These are phyloP conservation scores for Astrothelium subdiscretum DNA, from an alignment of 495 filamentous ascomycete genomes.

Conservation along the genomic window DNA sequence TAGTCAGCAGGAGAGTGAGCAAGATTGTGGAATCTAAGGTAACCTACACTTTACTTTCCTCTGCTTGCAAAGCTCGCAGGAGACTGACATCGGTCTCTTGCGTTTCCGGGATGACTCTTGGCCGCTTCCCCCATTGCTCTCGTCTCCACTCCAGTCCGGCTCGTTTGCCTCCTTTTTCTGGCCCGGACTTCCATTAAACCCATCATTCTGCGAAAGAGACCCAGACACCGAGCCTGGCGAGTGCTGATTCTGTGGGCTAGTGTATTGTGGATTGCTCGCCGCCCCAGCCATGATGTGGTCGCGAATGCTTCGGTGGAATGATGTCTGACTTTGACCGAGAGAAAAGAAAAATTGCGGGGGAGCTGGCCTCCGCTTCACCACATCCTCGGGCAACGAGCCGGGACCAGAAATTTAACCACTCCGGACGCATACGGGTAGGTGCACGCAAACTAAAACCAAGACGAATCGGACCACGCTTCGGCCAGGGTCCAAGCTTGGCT, in stretches of 20 bases:
- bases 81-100: conserved; percentile 43
- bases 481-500: neutral
- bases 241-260: conserved; percentile 9
- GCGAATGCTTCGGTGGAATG: neutral
- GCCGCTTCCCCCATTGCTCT: conserved; percentile 15
- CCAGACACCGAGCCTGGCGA: conserved; percentile 14
- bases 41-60: conserved; percentile 57
- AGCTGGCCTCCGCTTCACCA: neutral
- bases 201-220: neutral
- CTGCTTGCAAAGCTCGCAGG: conserved; percentile 73
- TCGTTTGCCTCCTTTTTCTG: conserved; percentile 16
- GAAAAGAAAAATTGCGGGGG: neutral
- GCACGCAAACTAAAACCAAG: neutral
- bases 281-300: neutral
- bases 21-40: conserved; percentile 23
- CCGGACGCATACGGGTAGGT: neutral
- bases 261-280: neutral
- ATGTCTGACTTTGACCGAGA: neutral
- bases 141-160: conserved; percentile 18
- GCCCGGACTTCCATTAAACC: neutral
- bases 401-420: too few relatives aligned
- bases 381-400: neutral
- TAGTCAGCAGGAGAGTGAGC: conserved; percentile 1
- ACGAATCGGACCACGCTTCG: neutral
- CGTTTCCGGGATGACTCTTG: conserved; percentile 37